phyloP scores from a whole-genome alignment of 306 rosid species.

The Vicia faba region DNA sequence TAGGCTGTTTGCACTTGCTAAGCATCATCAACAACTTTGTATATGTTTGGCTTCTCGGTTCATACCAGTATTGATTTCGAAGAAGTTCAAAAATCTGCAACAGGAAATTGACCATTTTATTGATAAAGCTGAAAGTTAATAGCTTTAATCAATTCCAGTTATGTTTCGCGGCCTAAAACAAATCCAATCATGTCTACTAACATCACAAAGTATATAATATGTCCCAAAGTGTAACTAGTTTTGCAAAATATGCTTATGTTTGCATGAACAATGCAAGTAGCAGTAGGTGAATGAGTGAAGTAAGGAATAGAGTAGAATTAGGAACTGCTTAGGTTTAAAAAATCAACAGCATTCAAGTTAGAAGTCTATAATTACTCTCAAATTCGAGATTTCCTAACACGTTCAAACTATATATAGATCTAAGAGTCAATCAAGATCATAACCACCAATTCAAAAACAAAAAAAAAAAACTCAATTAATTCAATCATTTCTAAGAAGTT shows the following conservation, averaged over 20 bases:
- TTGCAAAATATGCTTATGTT: constrained; percentile 1
- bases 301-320: constrained; percentile 1
- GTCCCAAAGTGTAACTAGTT: constrained; percentile 1
- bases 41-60: constrained; percentile 84
- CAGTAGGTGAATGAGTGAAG: neutral
- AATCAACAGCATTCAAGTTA: neutral
- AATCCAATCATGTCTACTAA: neutral
- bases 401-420: neutral
- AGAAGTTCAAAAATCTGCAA: constrained; percentile 77
- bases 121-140: constrained; percentile 23
- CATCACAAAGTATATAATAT: constrained; percentile 11
- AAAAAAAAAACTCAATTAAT: constrained; percentile 6
- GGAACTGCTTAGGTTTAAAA: constrained; percentile 21
- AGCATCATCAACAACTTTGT: constrained; percentile 80
- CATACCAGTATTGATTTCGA: constrained; percentile 84
- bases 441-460: neutral
- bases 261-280: constrained; percentile 3
- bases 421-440: neutral
- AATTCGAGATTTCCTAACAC: constrained; percentile 5
- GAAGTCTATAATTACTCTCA: neutral
- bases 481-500: neutral
- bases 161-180: constrained; percentile 5
- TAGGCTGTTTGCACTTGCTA: constrained; percentile 78
- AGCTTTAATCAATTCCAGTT: neutral
- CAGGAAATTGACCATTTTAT: constrained; percentile 5